phyloP scores from a whole-genome alignment of 805 yeast genomes.

The Cyberlindnera samutprakarnensis region DNA sequence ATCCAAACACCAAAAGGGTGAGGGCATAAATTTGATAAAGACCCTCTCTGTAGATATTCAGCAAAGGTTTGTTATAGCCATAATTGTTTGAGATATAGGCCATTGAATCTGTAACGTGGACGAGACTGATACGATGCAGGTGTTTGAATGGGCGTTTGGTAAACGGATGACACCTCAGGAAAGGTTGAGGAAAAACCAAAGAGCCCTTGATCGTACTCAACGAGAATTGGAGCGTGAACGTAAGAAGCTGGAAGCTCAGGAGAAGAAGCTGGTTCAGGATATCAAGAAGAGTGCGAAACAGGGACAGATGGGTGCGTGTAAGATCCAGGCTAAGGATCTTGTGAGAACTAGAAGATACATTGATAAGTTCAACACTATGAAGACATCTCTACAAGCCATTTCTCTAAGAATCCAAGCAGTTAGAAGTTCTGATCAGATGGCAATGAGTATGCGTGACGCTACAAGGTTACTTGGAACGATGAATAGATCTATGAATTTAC shows the following conservation, averaged over 20 bases:
- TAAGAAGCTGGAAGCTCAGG: slow-evolving; percentile 80
- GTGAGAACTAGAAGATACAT: slow-evolving; percentile 79
- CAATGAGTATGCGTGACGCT: slow-evolving; percentile 90
- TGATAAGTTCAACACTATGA: slow-evolving; percentile 85
- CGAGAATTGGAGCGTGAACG: slow-evolving; percentile 89
- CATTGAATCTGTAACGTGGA: too few species aligned
- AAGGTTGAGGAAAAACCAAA: slow-evolving; percentile 86
- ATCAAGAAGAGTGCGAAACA: slow-evolving; percentile 87
- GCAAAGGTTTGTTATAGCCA: too few species aligned
- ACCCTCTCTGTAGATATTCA: too few species aligned
- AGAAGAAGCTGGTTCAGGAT: slow-evolving; percentile 76
- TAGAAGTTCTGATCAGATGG: slow-evolving; percentile 92
- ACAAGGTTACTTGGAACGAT: slow-evolving; percentile 75
- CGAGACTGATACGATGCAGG: too few species aligned
- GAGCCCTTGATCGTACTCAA: slow-evolving; percentile 91
- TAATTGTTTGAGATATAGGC: too few species aligned
- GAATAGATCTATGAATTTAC: slow-evolving; percentile 87
- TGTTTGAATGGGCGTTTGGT: slow-evolving; percentile 95
- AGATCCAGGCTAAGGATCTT: slow-evolving; percentile 92
- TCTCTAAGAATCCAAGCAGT: slow-evolving; percentile 86
- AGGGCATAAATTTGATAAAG: too few species aligned
- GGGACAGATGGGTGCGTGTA: slow-evolving; percentile 84
- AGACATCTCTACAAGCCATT: slow-evolving; percentile 92
- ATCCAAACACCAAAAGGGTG: too few species aligned
- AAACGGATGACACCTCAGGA: slow-evolving; percentile 92